Evolutionary conservation across 805 yeast genomes (phyloP).

Genomic region (Wickerhamiella musiphila): DNA sequence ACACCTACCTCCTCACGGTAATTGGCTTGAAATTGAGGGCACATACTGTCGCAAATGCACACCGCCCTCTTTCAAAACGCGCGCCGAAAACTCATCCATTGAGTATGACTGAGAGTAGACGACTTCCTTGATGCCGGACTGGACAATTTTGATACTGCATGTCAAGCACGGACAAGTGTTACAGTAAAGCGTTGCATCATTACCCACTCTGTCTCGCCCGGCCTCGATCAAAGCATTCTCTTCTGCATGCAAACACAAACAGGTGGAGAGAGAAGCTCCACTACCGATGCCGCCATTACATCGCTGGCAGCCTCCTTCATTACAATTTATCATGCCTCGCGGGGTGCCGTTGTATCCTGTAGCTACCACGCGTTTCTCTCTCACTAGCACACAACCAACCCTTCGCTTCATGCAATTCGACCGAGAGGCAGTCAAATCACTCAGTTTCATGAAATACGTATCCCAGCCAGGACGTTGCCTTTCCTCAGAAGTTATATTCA

Average conservation of each 20-base stretch:
- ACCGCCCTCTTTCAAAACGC: constrained; percentile 58
- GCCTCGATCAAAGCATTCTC: constrained; percentile 91
- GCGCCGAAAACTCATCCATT: constrained; percentile 69
- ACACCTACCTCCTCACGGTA: no score
- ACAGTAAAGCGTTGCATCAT: constrained; percentile 51
- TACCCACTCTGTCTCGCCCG: constrained; percentile 71
- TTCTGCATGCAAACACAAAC: constrained; percentile 92
- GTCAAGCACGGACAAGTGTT: constrained; percentile 95
- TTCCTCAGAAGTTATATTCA: constrained; percentile 32
- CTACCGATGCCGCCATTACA: constrained; percentile 51
- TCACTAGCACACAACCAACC: constrained; percentile 89
- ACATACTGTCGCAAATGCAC: constrained; percentile 48
- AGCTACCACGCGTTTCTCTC: constrained; percentile 72
- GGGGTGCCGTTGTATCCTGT: constrained; percentile 99
- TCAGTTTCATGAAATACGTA: constrained; percentile 82
- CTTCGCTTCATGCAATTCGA: constrained; percentile 94
- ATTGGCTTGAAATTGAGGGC: no score
- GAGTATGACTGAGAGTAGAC: constrained; percentile 84
- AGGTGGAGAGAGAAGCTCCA: constrained; percentile 59
- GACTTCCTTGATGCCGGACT: constrained; percentile 77
- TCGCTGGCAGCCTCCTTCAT: constrained; percentile 86
- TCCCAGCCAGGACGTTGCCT: constrained; percentile 91
- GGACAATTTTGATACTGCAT: constrained; percentile 88
- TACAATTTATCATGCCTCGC: constrained; percentile 69
- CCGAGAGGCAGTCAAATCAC: constrained; percentile 81